These are phyloP conservation scores for Clarkia xantiana DNA, from an alignment of 345 rosid species.

Conservation along the genomic window DNA sequence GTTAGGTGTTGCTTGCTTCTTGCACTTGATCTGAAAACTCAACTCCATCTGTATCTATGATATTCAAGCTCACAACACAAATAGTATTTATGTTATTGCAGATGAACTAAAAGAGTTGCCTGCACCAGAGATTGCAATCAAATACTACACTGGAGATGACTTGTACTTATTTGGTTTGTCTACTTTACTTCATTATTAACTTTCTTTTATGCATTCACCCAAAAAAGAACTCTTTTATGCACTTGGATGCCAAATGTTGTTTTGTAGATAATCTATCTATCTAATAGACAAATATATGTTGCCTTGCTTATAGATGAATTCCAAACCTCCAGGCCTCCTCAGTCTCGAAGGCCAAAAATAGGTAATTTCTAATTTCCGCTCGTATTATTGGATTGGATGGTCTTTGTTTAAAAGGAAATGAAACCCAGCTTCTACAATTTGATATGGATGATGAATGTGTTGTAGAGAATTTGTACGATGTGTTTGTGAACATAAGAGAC, in stretches of 20 bases:
- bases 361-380: slow-evolving; percentile 23
- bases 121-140: slow-evolving; percentile 82
- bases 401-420: too few species aligned
- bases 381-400: too few species aligned
- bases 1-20: slow-evolving; percentile 15
- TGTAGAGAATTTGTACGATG: slow-evolving; percentile 78
- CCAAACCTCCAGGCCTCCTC: slow-evolving; percentile 74
- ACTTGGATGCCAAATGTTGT: background rate
- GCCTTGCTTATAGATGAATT: slow-evolving; percentile 82
- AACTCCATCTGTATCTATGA: background rate
- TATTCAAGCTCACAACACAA: background rate
- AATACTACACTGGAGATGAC: slow-evolving; percentile 82
- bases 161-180: slow-evolving; percentile 65
- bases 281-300: too few species aligned
- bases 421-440: too few species aligned
- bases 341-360: slow-evolving; percentile 84
- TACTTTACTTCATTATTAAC: background rate
- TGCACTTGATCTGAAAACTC: background rate
- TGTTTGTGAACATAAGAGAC: slow-evolving; percentile 80
- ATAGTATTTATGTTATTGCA: slow-evolving; percentile 13
- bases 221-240: background rate
- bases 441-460: too few species aligned
- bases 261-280: too few species aligned
- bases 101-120: slow-evolving; percentile 78
- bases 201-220: background rate